Evolutionary conservation across 306 rosid species (phyloP).

Genomic region (Medicago ruthenica): DNA sequence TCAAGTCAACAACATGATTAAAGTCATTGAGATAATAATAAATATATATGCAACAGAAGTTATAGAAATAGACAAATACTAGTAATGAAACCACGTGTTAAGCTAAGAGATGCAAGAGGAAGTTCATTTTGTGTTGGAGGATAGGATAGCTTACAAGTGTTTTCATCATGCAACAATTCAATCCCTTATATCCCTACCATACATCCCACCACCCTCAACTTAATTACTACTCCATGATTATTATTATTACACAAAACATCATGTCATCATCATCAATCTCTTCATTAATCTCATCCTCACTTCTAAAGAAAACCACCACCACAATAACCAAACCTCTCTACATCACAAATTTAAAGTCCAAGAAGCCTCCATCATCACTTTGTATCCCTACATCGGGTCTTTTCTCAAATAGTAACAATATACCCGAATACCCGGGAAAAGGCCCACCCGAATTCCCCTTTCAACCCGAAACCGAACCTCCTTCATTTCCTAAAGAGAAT

Average conservation of each 20-base stretch:
- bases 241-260: not conserved
- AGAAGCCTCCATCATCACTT: not conserved
- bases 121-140: not conserved
- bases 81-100: not conserved
- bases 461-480: slow-evolving; percentile 28
- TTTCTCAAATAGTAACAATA: not conserved
- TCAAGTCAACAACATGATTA: no score
- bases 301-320: slow-evolving; percentile 48
- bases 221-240: not conserved
- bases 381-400: not conserved
- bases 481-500: slow-evolving; percentile 46
- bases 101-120: not conserved
- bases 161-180: slow-evolving; percentile 9
- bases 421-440: slow-evolving; percentile 37
- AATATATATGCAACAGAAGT: not conserved
- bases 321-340: slow-evolving; percentile 37
- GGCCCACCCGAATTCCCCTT: slow-evolving; percentile 45
- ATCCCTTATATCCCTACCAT: not conserved
- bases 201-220: not conserved
- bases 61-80: no score
- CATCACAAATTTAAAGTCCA: slow-evolving; percentile 3
- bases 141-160: not conserved
- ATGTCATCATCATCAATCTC: slow-evolving; percentile 50
- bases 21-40: no score
- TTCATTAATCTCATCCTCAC: slow-evolving; percentile 47